These are phyloP conservation scores for Pseudocohnilembus persalinus DNA, from an alignment of 169 alveolate species.

Conservation along the genomic window DNA sequence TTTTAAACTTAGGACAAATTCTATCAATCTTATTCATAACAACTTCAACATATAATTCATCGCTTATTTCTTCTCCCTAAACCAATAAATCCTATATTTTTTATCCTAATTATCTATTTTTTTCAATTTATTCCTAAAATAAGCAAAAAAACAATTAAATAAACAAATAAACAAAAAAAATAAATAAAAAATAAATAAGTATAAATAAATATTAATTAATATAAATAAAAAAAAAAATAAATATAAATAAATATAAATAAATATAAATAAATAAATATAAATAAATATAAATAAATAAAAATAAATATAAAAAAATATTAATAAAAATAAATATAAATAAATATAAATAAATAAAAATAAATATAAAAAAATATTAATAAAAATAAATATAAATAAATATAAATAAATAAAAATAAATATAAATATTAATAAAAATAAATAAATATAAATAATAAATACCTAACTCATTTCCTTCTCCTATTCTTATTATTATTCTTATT, in stretches of 20 bases:
- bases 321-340: too few relatives aligned
- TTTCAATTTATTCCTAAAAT: too few relatives aligned
- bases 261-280: not conserved
- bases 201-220: too few relatives aligned
- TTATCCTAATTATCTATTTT: conserved; percentile 54
- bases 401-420: not conserved
- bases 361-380: too few relatives aligned
- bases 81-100: conserved; percentile 49
- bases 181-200: too few relatives aligned
- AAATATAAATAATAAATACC: not conserved
- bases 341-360: too few relatives aligned
- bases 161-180: too few relatives aligned
- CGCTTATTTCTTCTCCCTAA: conserved; percentile 72
- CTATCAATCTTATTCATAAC: conserved; percentile 60
- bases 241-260: too few relatives aligned
- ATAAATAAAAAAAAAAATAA: not conserved
- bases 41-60: conserved; percentile 68
- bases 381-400: too few relatives aligned
- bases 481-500: conserved; percentile 31
- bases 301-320: not conserved
- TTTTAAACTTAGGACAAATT: conserved; percentile 57
- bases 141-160: too few relatives aligned
- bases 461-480: conserved; percentile 22
- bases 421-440: too few relatives aligned
- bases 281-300: too few relatives aligned